Evolutionary conservation across 2,329 filamentous ascomycete genomes (phyloP), one percentile per base, ranked within the genome.

Genomic region (Biscogniauxia marginata): DNA sequence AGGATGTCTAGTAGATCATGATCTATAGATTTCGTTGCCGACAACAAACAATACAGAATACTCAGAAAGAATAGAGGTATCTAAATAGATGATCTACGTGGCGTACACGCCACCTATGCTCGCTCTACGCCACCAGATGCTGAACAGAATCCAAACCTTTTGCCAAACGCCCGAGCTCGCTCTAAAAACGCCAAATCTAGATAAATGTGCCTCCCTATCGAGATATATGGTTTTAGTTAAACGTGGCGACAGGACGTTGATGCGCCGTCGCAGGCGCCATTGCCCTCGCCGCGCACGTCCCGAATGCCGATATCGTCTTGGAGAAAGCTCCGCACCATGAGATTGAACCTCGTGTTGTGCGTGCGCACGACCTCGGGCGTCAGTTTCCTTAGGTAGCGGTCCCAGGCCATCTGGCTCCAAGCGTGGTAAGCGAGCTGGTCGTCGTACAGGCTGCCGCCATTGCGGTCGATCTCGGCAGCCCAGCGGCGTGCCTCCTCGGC

Each of bases 321-420:
- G 16, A 69, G 19, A 46, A 69, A 69, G 20, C 58, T 44, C 69
- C 73, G 57, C 19, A 75, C 65, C 25, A 75, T 51, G 6, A 75
- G 63, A 53, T 75, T 75, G 54, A 75, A 75, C 16, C 73, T 66
- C 49, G 73, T 75, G 48, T 74, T 66, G 25, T 59, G 62, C 8
- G 51, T 65, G 50, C 66, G 66, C n/a, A 74, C 66, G 4, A 63
- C 54, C 39, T 70, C 66, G 1, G 71, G 70, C 1, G 69, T 74
- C 47, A 75, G 60, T 43, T 64, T 55, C 51, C 67, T 66, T 5
- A 75, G 63, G 53, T 73, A 69, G 8, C 67, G 59, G 39, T 70
- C 65, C 67, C 68, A 72, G 0, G 73, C 68, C 65, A 73, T 71
- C 64, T 75, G 73, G 45, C 68, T 71, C 73, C 73, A 75, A 11